phyloP scores from a whole-genome alignment of 768 basidiomycete species.

The Suillus alpinus region DNA sequence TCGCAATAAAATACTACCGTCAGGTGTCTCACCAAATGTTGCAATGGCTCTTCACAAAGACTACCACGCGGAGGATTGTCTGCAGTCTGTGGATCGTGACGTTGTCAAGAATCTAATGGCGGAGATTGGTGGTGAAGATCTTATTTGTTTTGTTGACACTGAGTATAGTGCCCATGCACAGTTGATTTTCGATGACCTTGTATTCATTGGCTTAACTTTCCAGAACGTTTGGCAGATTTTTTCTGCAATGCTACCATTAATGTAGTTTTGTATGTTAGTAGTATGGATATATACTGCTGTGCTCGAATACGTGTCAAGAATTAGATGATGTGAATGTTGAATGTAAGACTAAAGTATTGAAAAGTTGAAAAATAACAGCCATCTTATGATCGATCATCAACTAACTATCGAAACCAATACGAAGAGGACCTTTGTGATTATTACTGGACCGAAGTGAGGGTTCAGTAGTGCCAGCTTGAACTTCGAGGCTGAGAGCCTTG shows the following conservation, averaged over 20 bases:
- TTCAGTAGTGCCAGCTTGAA: too few relatives aligned
- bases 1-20: conserved; percentile 16
- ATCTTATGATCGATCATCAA: too few relatives aligned
- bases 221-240: conserved; percentile 21
- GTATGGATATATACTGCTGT: background rate
- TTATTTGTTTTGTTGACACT: conserved; percentile 17
- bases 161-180: conserved; percentile 18
- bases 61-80: conserved; percentile 17
- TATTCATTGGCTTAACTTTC: conserved; percentile 10
- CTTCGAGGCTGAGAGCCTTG: conserved; percentile 1
- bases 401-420: background rate
- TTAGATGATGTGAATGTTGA: background rate
- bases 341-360: too few relatives aligned
- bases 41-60: conserved; percentile 13
- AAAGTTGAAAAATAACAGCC: background rate
- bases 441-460: background rate
- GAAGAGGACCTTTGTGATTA: background rate
- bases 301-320: background rate
- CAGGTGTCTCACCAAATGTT: conserved; percentile 21
- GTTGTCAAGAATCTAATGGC: conserved; percentile 21
- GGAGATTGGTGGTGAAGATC: conserved; percentile 19
- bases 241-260: conserved; percentile 15
- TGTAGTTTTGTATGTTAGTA: conserved; percentile 9
- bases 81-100: conserved; percentile 17
- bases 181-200: conserved; percentile 11